Percentiles rank a stretch among this genome's conserved stretches.
Evolutionary conservation across 179 eudicot genomes (phyloP).

Genomic region (Drosera spatulata): DNA sequence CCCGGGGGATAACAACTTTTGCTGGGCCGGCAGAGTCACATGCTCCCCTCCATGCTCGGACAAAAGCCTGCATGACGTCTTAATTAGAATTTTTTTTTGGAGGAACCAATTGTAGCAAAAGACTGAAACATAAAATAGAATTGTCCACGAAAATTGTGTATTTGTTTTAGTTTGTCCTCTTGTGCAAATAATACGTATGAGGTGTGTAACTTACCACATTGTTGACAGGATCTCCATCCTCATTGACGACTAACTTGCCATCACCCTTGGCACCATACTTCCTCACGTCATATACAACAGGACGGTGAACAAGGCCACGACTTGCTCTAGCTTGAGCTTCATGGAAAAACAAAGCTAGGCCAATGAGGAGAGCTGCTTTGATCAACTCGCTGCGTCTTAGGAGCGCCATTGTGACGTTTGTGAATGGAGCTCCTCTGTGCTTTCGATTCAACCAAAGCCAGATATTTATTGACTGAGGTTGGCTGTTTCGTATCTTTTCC

Average conservation of each 20-base stretch:
- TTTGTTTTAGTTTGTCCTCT: too few species aligned
- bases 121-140: too few species aligned
- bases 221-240: background rate
- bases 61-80: constrained; percentile 32
- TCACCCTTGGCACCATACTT: constrained; percentile 18
- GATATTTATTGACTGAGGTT: background rate
- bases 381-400: background rate
- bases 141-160: too few species aligned
- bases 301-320: constrained; percentile 16
- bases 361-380: constrained; percentile 14
- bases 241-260: background rate
- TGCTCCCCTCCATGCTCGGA: constrained; percentile 44
- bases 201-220: background rate
- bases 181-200: too few species aligned
- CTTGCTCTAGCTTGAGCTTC: constrained; percentile 15
- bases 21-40: constrained; percentile 21
- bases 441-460: background rate
- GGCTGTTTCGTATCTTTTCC: too few species aligned
- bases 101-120: too few species aligned
- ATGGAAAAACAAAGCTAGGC: constrained; percentile 19
- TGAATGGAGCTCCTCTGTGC: background rate
- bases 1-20: constrained; percentile 36
- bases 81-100: too few species aligned
- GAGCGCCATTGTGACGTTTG: constrained; percentile 31
- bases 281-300: constrained; percentile 27